A percentile compares a stretch with the other conserved stretches of the same genome.
phyloP scores from a whole-genome alignment of 495 filamentous ascomycete species.

The Cudoniella acicularis region DNA sequence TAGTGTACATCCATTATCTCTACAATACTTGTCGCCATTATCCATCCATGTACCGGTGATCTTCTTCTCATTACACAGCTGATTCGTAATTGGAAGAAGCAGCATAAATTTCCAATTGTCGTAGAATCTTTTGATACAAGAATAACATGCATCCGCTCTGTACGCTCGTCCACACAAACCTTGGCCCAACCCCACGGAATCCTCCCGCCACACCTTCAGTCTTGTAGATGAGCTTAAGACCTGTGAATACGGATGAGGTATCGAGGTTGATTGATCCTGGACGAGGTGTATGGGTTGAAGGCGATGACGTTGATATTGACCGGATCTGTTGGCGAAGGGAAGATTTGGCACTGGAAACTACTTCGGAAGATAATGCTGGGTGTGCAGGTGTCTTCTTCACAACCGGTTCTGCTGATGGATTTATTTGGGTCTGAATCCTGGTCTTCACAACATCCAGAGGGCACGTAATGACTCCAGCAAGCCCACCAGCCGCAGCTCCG shows the following conservation, averaged over 20 bases:
- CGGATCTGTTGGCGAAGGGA: constrained; percentile 45
- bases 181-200: constrained; percentile 92
- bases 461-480: constrained; percentile 92
- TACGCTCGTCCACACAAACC: constrained; percentile 95
- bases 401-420: constrained; percentile 28
- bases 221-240: constrained; percentile 80
- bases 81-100: constrained; percentile 8
- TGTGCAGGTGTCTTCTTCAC: constrained; percentile 5
- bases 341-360: background rate
- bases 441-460: constrained; percentile 98
- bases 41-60: constrained; percentile 5
- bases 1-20: constrained; percentile 18
- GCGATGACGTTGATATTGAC: constrained; percentile 79
- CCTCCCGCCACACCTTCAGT: constrained; percentile 84
- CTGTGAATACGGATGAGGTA: constrained; percentile 83
- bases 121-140: constrained; percentile 84
- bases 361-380: constrained; percentile 4
- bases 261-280: constrained; percentile 74
- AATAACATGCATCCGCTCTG: constrained; percentile 97
- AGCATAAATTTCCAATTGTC: constrained; percentile 55
- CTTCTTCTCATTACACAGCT: constrained; percentile 19
- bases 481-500: constrained; percentile 85
- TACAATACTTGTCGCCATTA: constrained; percentile 18
- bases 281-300: constrained; percentile 70
- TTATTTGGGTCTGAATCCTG: constrained; percentile 90